These are phyloP conservation scores for Lactarius akahatsu DNA, from an alignment of 768 basidiomycete genomes.

Conservation along the genomic window DNA sequence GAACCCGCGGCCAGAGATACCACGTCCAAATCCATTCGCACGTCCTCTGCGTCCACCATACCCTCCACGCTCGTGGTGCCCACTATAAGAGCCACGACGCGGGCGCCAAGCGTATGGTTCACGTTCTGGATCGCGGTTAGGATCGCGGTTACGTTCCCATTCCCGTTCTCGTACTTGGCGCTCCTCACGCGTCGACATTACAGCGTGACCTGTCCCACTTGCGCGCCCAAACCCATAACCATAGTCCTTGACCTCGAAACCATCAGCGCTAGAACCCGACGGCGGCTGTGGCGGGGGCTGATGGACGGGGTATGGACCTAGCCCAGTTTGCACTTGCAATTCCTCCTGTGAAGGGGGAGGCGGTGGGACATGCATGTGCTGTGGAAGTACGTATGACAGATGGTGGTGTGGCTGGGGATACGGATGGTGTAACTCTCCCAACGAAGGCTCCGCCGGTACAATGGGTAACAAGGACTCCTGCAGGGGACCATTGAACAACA, in stretches of 20 bases:
- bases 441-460: conserved; percentile 10
- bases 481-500: conserved; percentile 23
- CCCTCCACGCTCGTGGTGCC: conserved; percentile 25
- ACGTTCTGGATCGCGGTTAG: conserved; percentile 29
- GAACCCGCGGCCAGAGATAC: conserved; percentile 19
- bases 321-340: conserved; percentile 23
- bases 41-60: conserved; percentile 29
- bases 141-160: conserved; percentile 35
- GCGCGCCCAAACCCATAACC: conserved; percentile 62
- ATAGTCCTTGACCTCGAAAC: conserved; percentile 58
- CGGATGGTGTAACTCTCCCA: conserved; percentile 22
- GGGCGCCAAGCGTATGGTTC: conserved; percentile 33
- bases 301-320: conserved; percentile 24
- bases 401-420: conserved; percentile 19
- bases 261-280: conserved; percentile 35
- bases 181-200: conserved; percentile 35
- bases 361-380: conserved; percentile 13
- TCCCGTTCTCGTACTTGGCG: conserved; percentile 34
- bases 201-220: conserved; percentile 40
- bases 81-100: conserved; percentile 37
- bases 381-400: conserved; percentile 17
- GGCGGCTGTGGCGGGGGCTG: conserved; percentile 22
- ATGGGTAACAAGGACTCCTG: conserved; percentile 13
- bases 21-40: conserved; percentile 36
- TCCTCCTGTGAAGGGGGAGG: conserved; percentile 17